Base-by-base conservation (phyloP, 2,329 filamentous ascomycete species). In the Nannizzia gypsea region DNA sequence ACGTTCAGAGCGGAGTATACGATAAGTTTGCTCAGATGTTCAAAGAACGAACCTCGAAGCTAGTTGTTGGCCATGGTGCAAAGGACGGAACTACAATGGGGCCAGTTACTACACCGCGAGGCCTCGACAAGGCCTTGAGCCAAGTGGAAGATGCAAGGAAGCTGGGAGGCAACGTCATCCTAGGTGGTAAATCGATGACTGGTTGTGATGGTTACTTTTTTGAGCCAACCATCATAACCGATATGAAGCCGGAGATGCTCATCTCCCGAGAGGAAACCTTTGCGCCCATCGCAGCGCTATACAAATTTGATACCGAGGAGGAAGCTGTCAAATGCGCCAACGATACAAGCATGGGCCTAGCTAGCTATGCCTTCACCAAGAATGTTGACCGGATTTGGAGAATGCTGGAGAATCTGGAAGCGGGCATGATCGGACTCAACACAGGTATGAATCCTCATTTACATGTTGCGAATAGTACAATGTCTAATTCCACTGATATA, bases 371-470 rank as follows among this genome's bases (percentile, higher is more conserved):
- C 62, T 87, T 87, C 71, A 87, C 84, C 0, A 85, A 85, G 73
- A 82, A 86, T 65, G 73, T 87, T 3, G 83, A 86, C 67, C 81
- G 84, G 0, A 77, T 82, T 57, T 86, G 84, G 81, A 76, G 85
- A 61, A 72, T 87, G 67, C 73, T 87, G 60, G 84, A 88, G 75
- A 84, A 82, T 64, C 69, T 88, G 36, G 83, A 87, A 68, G 84
- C 84, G 3, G 84, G 84, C 2, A 87, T 87, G 84, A 83, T 87
- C 66, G 84, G 84, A 13, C 74, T 85, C 72, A 85, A 85, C 65
- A 83, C 80, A 60, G 80, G 81, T 76, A 67, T 65, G 71, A 67
- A 17, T 4, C 38, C 17, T 2, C 4, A 17, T 24, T 46, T 11
- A 11, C 22, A n/a, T 4, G 6, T 46, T 46, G 11, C 42, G 6